These are phyloP conservation scores for Lolium perenne DNA, from an alignment of 176 grass and related monocot species.

Conservation along the genomic window DNA sequence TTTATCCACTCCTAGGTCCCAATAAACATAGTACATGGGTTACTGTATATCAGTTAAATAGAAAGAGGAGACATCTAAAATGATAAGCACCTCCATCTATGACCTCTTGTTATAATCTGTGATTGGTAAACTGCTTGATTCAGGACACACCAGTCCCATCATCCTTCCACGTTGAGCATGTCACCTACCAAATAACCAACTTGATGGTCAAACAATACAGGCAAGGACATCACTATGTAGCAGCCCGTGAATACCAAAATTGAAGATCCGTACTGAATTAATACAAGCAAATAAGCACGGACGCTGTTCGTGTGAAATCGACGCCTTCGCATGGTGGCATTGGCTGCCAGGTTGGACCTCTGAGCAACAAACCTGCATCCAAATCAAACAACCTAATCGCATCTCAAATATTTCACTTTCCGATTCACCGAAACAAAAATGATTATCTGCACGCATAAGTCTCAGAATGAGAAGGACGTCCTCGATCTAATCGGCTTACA, in stretches of 20 bases:
- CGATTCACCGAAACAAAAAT: conserved; percentile 18
- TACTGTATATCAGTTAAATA: no score
- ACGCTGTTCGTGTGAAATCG: conserved; percentile 60
- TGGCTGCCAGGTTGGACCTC: conserved; percentile 62
- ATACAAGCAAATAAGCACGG: no score
- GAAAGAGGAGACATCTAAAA: no score
- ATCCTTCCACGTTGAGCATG: conserved; percentile 45
- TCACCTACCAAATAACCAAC: conserved; percentile 15
- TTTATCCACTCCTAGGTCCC: no score
- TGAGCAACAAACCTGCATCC: conserved; percentile 80
- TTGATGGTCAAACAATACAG: background rate
- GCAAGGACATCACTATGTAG: background rate
- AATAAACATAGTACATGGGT: no score
- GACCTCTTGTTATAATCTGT: no score
- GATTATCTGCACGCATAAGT: background rate
- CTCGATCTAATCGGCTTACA: no score
- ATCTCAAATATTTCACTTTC: conserved; percentile 6
- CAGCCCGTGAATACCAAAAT: background rate
- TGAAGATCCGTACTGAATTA: background rate
- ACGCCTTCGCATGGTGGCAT: conserved; percentile 71
- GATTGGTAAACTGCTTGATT: no score
- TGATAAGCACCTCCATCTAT: no score
- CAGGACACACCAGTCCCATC: conserved; percentile 44
- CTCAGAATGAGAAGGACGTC: background rate
- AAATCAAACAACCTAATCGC: conserved; percentile 18